Base-by-base conservation (phyloP, 371 early-diverging fungal genomes). In the Rhizomucor pusillus region DNA sequence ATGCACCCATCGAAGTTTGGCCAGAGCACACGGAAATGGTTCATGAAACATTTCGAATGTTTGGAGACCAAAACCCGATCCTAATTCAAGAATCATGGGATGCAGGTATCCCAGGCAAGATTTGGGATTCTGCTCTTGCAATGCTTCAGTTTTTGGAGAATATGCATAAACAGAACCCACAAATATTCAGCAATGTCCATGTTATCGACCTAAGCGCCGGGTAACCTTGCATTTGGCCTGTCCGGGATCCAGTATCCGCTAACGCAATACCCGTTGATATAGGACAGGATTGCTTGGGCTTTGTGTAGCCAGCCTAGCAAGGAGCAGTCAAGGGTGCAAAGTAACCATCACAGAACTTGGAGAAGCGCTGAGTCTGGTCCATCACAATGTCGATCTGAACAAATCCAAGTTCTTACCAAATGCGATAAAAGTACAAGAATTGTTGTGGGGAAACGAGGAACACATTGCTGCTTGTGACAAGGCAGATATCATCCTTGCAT, bases 91-190 rank as follows among this genome's bases (percentile, higher is more conserved):
- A 85, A 54, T 58, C 68, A 23, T 80, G 81, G 79, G 80, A 82
- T 56, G 69, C 70, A 4, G 73, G 77, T 13, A 79, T 85, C 20
- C 83, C 82, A 2, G 85, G 83, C 10, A 82, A 81, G 45, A 75
- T 81, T n/a, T 85, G 85, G 85, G 82, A 85, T 51, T 85, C 85
- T 4, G 85, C 85, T 0, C 60, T 82, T 40, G 77, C 76, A 0
- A 66, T 79, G 67, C 56, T 75, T 18, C 69, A 73, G 14, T 59
- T 80, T 9, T 63, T 85, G 22, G 64, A 75, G 22, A 57, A 50
- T 0, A 56, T 60, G 24, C 55, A 67, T 24, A 7, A 44, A 1
- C 19, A 65, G 6, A 62, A n/a, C 36, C 61, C 62, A 19, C 45
- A 71, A 22, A 52, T 71, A 9, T 54, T 82, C 29, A 48, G 67